Conservation (phyloP, 805 yeast species). For the Kluyveromyces siamensis region DNA sequence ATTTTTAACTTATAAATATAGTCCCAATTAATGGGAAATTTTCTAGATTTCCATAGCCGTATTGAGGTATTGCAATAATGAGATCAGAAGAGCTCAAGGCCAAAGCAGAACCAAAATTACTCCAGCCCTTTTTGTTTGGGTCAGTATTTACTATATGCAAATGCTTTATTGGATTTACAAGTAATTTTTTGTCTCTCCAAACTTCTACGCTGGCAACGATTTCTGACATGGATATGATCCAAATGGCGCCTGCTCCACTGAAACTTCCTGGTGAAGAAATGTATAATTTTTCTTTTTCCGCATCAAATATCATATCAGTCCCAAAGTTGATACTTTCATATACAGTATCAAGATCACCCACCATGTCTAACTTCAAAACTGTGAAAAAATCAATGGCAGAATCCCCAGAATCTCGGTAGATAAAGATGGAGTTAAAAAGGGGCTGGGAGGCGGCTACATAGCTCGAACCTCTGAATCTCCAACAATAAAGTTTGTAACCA, state of each 20-base stretch:
- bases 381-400: slow-evolving; percentile 6
- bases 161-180: slow-evolving; percentile 7
- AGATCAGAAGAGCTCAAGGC: slow-evolving; percentile 22
- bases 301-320: slow-evolving; percentile 16
- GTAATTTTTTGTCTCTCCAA: slow-evolving; percentile 12
- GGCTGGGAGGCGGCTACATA: slow-evolving; percentile 19
- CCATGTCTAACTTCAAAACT: slow-evolving; percentile 4
- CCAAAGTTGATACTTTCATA: slow-evolving; percentile 29
- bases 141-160: slow-evolving; percentile 10
- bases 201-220: slow-evolving; percentile 7
- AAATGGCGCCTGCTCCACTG: slow-evolving; percentile 35
- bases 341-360: slow-evolving; percentile 7
- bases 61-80: slow-evolving; percentile 33
- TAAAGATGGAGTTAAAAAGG: slow-evolving; percentile 13
- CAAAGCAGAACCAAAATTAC: slow-evolving; percentile 38
- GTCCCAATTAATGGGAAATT: slow-evolving; percentile 26
- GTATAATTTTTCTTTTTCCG: slow-evolving; percentile 17
- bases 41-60: slow-evolving; percentile 26
- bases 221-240: slow-evolving; percentile 28
- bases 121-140: slow-evolving; percentile 24
- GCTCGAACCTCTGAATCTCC: slow-evolving; percentile 6
- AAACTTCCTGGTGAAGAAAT: slow-evolving; percentile 36
- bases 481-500: slow-evolving; percentile 10
- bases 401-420: slow-evolving; percentile 12
- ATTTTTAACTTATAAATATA: slow-evolving; percentile 1